Conservation (phyloP, 345 rosid genomes). For the Gossypium stocksii region DNA sequence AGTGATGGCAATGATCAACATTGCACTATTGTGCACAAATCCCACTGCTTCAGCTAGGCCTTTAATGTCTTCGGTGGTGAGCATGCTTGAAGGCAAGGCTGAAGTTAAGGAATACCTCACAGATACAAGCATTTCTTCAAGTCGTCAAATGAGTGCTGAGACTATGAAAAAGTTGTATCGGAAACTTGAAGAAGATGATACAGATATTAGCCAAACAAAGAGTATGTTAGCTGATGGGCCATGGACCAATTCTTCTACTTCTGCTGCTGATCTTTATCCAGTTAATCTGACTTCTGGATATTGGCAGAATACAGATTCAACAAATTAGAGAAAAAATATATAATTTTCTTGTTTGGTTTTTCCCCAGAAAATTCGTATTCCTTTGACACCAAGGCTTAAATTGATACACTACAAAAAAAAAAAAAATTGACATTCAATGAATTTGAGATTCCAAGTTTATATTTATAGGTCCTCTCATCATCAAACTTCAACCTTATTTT, state of each 20-base stretch:
- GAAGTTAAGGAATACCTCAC: neutral
- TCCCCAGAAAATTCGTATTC: too few species aligned
- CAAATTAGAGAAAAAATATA: too few species aligned
- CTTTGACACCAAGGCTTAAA: too few species aligned
- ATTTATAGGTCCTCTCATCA: too few species aligned
- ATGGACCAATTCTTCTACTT: neutral
- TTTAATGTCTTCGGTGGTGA: conserved; percentile 1
- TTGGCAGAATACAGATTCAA: neutral
- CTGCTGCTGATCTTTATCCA: neutral
- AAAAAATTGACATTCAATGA: too few species aligned
- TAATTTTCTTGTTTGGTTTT: too few species aligned
- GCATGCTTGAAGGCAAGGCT: conserved; percentile 6
- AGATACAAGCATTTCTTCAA: neutral
- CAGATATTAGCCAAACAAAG: neutral
- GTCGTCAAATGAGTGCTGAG: neutral
- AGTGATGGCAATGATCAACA: neutral
- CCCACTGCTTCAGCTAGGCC: neutral
- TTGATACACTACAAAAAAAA: too few species aligned
- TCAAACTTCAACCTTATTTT: too few species aligned
- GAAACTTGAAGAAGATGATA: neutral
- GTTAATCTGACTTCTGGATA: neutral
- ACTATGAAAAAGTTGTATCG: conserved; percentile 18
- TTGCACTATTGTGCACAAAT: neutral
- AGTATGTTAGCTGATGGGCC: neutral
- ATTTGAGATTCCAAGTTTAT: too few species aligned